Conservation (phyloP, 306 rosid genomes). For the Cucurbita pepo region DNA sequence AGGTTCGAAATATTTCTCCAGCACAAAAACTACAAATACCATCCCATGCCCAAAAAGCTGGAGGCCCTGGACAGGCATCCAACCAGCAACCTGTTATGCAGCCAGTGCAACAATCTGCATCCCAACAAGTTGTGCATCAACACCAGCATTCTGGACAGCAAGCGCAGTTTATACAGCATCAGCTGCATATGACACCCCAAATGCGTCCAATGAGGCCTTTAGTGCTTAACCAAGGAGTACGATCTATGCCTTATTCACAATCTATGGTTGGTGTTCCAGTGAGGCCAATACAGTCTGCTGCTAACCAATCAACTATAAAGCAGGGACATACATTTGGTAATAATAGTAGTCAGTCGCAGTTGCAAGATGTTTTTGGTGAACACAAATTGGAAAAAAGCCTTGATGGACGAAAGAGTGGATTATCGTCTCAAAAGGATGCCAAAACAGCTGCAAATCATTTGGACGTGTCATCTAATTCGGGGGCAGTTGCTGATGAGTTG, state of each 20-base stretch:
- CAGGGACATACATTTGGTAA: slow-evolving; percentile 31
- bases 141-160: slow-evolving; percentile 17
- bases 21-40: slow-evolving; percentile 37
- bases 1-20: slow-evolving; percentile 35
- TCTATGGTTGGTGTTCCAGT: slow-evolving; percentile 25
- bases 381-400: slow-evolving; percentile 1
- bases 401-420: slow-evolving; percentile 18
- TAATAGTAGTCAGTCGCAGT: slow-evolving; percentile 25
- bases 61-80: slow-evolving; percentile 33
- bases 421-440: slow-evolving; percentile 21
- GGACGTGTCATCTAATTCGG: slow-evolving; percentile 14
- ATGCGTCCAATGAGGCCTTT: slow-evolving; percentile 34
- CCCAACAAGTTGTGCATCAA: slow-evolving; percentile 34
- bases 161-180: slow-evolving; percentile 34
- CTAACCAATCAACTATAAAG: slow-evolving; percentile 23
- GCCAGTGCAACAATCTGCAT: slow-evolving; percentile 29
- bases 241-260: slow-evolving; percentile 38
- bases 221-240: slow-evolving; percentile 37
- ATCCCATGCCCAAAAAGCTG: slow-evolving; percentile 44
- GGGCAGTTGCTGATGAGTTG: slow-evolving; percentile 11
- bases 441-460: slow-evolving; percentile 16
- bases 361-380: slow-evolving; percentile 23
- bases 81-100: slow-evolving; percentile 46
- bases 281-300: slow-evolving; percentile 39
- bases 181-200: slow-evolving; percentile 32